These are phyloP conservation scores for Gynandropsis gynandra DNA, from an alignment of 345 rosid genomes.

Conservation along the genomic window DNA sequence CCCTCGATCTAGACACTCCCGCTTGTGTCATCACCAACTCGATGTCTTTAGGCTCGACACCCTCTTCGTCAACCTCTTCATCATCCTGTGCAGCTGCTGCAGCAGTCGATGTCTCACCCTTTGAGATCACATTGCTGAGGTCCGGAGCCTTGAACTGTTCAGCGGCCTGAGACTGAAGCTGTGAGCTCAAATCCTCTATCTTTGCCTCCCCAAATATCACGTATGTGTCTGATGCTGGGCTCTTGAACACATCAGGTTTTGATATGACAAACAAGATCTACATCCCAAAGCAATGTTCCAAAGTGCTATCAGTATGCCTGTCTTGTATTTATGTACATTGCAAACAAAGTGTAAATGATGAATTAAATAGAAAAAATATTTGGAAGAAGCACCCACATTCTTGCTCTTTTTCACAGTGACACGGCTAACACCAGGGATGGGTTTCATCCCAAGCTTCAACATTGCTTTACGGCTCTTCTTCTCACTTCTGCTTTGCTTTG, in stretches of 20 bases:
- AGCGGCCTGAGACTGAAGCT: constrained; percentile 76
- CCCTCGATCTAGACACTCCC: constrained; percentile 62
- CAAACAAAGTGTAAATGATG: not conserved
- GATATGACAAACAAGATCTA: constrained; percentile 79
- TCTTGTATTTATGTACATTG: not conserved
- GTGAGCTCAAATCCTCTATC: constrained; percentile 87
- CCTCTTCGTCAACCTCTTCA: constrained; percentile 79
- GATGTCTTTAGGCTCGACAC: constrained; percentile 82
- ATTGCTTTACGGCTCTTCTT: constrained; percentile 87
- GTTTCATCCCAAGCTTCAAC: constrained; percentile 88
- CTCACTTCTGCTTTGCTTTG: constrained; percentile 85
- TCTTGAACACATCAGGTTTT: constrained; percentile 86
- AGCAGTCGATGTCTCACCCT: constrained; percentile 47
- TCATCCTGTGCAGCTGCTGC: constrained; percentile 50
- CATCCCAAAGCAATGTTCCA: constrained; percentile 6
- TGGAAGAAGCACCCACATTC: constrained; percentile 42
- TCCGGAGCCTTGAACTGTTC: constrained; percentile 80
- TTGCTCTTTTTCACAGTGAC: constrained; percentile 80
- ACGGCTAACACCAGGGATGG: constrained; percentile 69
- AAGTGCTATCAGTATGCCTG: not conserved
- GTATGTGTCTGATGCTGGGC: constrained; percentile 76
- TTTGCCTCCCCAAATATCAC: constrained; percentile 83
- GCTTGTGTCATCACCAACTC: constrained; percentile 94
- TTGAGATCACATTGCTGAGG: constrained; percentile 43
- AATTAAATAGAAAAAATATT: not conserved